Percentiles rank a stretch among this genome's conserved stretches.
These are phyloP conservation scores for Mycogone perniciosa DNA, from an alignment of 2,329 filamentous ascomycete species.

Conservation along the genomic window DNA sequence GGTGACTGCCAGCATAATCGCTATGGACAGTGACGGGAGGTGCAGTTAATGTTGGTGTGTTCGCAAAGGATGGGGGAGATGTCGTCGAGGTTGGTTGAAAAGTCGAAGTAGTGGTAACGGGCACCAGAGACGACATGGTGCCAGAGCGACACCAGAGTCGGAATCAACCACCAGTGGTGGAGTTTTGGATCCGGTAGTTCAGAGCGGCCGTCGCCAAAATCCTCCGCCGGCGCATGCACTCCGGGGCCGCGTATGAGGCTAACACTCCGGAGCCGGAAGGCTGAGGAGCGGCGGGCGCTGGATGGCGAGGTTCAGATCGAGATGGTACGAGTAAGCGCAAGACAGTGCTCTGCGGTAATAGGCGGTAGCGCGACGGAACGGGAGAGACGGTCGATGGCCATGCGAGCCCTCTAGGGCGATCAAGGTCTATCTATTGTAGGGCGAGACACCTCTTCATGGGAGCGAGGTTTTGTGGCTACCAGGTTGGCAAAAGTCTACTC, in stretches of 20 bases:
- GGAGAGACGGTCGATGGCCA: neutral
- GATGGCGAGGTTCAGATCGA: too few species aligned
- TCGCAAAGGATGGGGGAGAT: neutral
- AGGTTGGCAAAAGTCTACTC: neutral
- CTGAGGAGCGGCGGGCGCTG: too few species aligned
- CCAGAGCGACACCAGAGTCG: neutral
- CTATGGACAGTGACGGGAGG: conserved; percentile 3
- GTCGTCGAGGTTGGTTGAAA: conserved; percentile 6
- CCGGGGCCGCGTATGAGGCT: too few species aligned
- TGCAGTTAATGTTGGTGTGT: conserved; percentile 12
- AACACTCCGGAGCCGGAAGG: too few species aligned
- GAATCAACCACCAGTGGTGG: neutral
- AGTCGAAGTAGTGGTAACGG: conserved; percentile 1
- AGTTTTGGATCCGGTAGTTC: neutral
- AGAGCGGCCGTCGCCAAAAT: too few species aligned
- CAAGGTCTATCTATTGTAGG: too few species aligned
- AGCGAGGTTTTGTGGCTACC: neutral
- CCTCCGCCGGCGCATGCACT: too few species aligned
- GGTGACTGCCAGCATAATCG: conserved; percentile 14
- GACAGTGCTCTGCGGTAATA: too few species aligned
- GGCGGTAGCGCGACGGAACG: neutral
- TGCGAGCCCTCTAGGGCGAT: too few species aligned
- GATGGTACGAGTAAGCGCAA: too few species aligned
- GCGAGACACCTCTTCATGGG: too few species aligned
- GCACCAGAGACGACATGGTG: conserved; percentile 11